Base-by-base conservation (phyloP, 768 basidiomycete species). In the Russula earlei region DNA sequence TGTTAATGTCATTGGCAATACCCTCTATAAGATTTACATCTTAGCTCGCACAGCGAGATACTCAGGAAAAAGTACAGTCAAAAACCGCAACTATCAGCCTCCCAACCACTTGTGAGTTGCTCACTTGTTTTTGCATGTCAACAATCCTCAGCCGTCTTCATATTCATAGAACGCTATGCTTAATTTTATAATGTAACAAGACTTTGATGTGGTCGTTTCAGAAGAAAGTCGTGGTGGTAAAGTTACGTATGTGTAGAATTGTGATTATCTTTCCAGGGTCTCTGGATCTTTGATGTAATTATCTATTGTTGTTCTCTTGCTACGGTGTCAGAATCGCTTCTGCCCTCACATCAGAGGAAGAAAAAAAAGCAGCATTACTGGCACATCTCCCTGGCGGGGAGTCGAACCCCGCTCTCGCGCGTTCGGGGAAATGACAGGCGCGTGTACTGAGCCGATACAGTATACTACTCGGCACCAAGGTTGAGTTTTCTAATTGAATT, bases 81-180 rank as follows among this genome's bases (percentile, higher is more conserved):
- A 74, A 84, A 77, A 59, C 83, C 84, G 4, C 87, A 87, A 66
- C 65, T 89, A 12, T 83, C 84, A 7, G 85, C 82, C 58, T 85
- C 86, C 8, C 85, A 88, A 63, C 77, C 71, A 14, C 82, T 87
- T 50, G 85, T 78, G 47, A 60, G 74, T 68, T 37, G 36, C 33
- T 27, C 8, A 24, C 41, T 47, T 11, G 11, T 36, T 27, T 38
- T 54, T 43, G 34, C 8, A 15, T 25, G 17, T 17, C 20, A 20
- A 27, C 2, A 14, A 25, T 29, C 15, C 47, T 8, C 5, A 10
- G 7, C 29, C 29, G 5, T 31, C 6, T 14, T 15, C n/a, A 12
- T 36, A 17, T 29, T 38, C 27, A 4, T 37, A 61, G 60, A 40
- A 59, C 38, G 40, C 43, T 22, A 17, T 27, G 5, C 37, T 42